Evolutionary conservation across 1,284 basidiomycete genomes (phyloP), one percentile per base, ranked within the genome.

Genomic region (Flammula alnicola): DNA sequence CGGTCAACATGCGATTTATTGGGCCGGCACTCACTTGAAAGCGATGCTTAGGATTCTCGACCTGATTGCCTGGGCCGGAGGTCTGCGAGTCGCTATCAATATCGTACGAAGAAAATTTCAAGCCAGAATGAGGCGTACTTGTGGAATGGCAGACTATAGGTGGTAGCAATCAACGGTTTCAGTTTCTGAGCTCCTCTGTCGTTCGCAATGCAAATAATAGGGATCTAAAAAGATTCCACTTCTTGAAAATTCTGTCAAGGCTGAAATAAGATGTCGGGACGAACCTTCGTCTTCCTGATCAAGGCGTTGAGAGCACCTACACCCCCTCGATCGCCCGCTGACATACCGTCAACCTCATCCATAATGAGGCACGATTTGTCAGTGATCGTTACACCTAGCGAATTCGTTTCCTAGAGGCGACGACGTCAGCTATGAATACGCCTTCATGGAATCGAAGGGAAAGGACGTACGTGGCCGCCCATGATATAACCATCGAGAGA

Each of bases 281-380:
- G 19, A 19, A 89, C 93, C 75, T 89, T 93, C 10, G 92, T 91
- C 77, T 98, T 98, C 74, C 90, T 95, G 63, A 99, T 97, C 49
- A 99, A 66, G 0, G 86, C 83, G 53, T 95, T 95, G 61, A 99
- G 72, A 6, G 96, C 96, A 23, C 93, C 95, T 1, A 98, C 90
- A 54, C 96, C 96, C 16, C 97, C 96, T 43, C 96, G 81, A 69
- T 99, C 97, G 20, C 96, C 96, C 2, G 93, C 92, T 5, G 94
- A 97, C 95, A 99, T 99, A 6, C 97, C 96, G 61, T 99, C 96
- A 0, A 99, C 96, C 68, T 99, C 97, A 65, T 99, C 97, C 94
- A 99, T 98, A 67, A 99, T 98, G 36, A 99, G 73, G 57, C 94
- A 93, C 0, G 91, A 86, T 61, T 80, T 84, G 57, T 91, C 83